Base-by-base conservation (phyloP, 805 yeast species). In the Wickerhamomyces alni region DNA sequence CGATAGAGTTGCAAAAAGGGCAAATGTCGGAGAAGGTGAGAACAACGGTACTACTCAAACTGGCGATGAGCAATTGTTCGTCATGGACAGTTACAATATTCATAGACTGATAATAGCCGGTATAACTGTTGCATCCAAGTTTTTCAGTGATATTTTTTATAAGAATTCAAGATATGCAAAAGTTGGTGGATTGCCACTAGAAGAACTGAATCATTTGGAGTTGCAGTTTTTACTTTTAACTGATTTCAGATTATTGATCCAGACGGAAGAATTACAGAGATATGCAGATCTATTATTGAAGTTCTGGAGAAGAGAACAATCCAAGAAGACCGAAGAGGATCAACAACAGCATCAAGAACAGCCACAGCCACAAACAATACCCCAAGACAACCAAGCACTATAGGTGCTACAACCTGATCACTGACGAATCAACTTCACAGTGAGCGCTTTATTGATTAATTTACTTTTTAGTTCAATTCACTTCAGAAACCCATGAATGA, bases 101-200 rank as follows among this genome's bases (percentile, higher is more conserved):
- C 99, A 93, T 63, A 73, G 99, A 45, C 70, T 93, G 47, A 86
- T 93, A 37, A 91, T 93, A 35, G 84, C 95, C 11, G 98, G 97
- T 5, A 82, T 93, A 44, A 91, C 99, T 0, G 97, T 93, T 19
- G 87, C 95, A 21, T 84, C 95, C 29, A 93, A 93, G 66, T 91
- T 91, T 61, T 89, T 89, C 61, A 81, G 91, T 52, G 98, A 91
- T 62, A 87, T 89, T 36, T 91, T 89, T 56, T 91, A 91, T 70
- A 91, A 91, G 57, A 91, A 91, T 59, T 80, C 93, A 39, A 74
- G 98, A 47, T 91, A 91, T 60, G 96, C 97, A 10, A 86, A 89
- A 59, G 93, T 91, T 33, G 98, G 98, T 6, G 98, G 98, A 0
- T 70, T 91, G 40, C 95, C 97, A 8, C 70, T 88, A 41, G 95